A percentile compares a stretch with the other conserved stretches of the same genome.
Evolutionary conservation across 495 filamentous ascomycete species (phyloP).

Genomic region (Aspergillus olivimuriae): DNA sequence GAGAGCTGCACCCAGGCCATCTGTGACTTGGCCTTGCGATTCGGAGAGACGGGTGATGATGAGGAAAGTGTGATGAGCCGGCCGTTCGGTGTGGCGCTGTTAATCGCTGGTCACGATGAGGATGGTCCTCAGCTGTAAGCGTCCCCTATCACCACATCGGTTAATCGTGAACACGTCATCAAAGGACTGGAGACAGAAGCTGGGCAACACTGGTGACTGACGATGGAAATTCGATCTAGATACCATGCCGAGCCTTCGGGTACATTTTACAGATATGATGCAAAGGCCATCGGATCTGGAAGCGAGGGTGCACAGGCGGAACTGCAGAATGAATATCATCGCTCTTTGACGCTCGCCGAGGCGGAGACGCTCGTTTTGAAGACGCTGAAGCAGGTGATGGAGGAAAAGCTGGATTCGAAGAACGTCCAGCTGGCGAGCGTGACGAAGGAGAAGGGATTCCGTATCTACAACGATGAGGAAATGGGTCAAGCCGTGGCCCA

Average conservation of each 20-base stretch:
- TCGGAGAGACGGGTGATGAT: constrained; percentile 94
- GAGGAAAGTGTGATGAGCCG: constrained; percentile 98
- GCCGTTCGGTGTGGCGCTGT: constrained; percentile 91
- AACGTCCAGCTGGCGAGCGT: constrained; percentile 98
- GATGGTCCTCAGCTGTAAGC: constrained; percentile 86
- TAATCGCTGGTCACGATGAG: constrained; percentile 96
- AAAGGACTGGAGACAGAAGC: too few species aligned
- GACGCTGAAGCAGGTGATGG: constrained; percentile 99
- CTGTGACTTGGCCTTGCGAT: constrained; percentile 92
- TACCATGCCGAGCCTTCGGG: constrained; percentile 97
- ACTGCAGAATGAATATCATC: constrained; percentile 97
- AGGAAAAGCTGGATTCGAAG: constrained; percentile 97
- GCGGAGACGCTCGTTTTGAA: constrained; percentile 94
- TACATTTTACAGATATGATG: constrained; percentile 98
- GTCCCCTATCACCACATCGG: too few species aligned
- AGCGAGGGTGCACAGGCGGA: constrained; percentile 96
- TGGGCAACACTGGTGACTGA: too few species aligned
- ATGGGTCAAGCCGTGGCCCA: constrained; percentile 87
- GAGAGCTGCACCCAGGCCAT: constrained; percentile 99
- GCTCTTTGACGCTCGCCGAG: constrained; percentile 87
- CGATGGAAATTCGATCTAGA: constrained; percentile 29
- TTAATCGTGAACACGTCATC: too few species aligned
- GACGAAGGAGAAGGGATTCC: constrained; percentile 94
- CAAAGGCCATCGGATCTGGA: constrained; percentile 95
- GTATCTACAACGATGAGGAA: constrained; percentile 94